Conservation (phyloP, 2,329 filamentous ascomycete genomes). For the Paraconiothyrium sp. region DNA sequence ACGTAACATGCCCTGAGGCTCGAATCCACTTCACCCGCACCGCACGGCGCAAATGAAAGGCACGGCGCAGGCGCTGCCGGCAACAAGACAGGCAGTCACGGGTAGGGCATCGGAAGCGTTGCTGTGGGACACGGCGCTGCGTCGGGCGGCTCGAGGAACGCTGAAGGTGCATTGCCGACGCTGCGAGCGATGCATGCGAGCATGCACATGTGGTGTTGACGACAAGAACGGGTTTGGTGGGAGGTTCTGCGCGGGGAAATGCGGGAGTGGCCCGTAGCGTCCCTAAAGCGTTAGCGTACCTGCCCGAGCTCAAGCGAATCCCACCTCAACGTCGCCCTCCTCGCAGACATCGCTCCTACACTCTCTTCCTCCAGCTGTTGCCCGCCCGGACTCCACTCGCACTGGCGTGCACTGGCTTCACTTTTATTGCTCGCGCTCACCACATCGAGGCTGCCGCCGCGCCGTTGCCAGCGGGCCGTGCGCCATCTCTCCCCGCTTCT, state of each 20-base stretch:
- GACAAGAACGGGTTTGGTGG: conserved; percentile 17
- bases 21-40: background rate
- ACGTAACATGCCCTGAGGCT: conserved; percentile 1
- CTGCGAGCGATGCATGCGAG: conserved; percentile 24
- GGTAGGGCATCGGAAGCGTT: background rate
- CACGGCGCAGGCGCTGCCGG: background rate
- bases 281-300: conserved; percentile 36
- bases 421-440: conserved; percentile 20
- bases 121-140: conserved; percentile 5
- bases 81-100: background rate
- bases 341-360: conserved; percentile 34
- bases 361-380: conserved; percentile 15
- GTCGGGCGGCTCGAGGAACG: conserved; percentile 24
- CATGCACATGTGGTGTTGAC: conserved; percentile 34
- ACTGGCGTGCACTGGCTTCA: conserved; percentile 12
- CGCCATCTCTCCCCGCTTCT: conserved; percentile 47
- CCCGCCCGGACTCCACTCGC: conserved; percentile 22
- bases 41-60: conserved; percentile 4
- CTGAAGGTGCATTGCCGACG: conserved; percentile 24
- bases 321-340: conserved; percentile 41
- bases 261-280: conserved; percentile 17
- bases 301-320: conserved; percentile 32
- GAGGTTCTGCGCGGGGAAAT: conserved; percentile 17
- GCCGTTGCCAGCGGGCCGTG: conserved; percentile 42
- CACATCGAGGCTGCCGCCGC: conserved; percentile 33